Evolutionary conservation across 345 rosid species (phyloP).

Genomic region (Hibiscus mutabilis): DNA sequence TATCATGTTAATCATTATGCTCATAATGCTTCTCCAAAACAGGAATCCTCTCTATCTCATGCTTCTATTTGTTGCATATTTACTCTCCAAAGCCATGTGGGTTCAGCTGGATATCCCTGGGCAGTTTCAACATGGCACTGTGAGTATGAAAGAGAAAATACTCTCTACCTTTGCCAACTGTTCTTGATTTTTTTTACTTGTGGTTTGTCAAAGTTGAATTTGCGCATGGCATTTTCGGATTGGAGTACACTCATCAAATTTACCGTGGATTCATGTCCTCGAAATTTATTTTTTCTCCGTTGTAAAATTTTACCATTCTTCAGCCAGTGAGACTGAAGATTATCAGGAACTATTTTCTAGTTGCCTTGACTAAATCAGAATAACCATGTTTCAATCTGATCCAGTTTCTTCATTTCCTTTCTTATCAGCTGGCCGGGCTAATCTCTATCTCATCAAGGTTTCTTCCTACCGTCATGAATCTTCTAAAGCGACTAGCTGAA

Average conservation of each 20-base stretch:
- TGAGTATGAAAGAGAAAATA: conserved; percentile 27
- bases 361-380: not conserved
- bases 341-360: not conserved
- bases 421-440: conserved; percentile 56
- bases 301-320: not conserved
- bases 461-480: conserved; percentile 66
- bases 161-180: not conserved
- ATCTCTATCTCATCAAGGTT: conserved; percentile 53
- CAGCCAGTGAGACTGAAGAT: not conserved
- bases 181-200: not conserved
- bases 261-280: not conserved
- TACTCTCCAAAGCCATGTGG: conserved; percentile 64
- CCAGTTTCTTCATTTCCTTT: conserved; percentile 7
- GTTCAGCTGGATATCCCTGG: conserved; percentile 58
- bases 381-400: not conserved
- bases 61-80: conserved; percentile 46
- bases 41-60: conserved; percentile 76
- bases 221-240: not conserved
- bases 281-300: not conserved
- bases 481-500: conserved; percentile 60
- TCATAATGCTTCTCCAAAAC: conserved; percentile 25
- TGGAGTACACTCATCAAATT: not conserved
- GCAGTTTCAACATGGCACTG: conserved; percentile 61
- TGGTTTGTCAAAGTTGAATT: not conserved
- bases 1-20: not conserved